A percentile compares a stretch with the other conserved stretches of the same genome.
phyloP scores from a whole-genome alignment of 2,329 filamentous ascomycete species.

The Penicillium rolfsii region DNA sequence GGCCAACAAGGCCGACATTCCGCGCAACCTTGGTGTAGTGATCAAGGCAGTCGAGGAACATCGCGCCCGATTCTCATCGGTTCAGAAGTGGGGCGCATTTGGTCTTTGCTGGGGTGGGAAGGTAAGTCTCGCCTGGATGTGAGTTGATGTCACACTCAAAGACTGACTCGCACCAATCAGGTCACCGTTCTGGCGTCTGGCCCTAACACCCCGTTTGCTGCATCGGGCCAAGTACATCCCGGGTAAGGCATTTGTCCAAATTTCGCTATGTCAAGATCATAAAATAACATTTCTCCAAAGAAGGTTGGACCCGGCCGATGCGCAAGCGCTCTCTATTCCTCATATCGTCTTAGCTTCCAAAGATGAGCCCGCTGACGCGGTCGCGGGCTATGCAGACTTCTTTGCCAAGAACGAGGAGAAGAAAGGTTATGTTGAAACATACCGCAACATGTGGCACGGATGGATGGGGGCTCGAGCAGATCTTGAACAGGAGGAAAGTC shows the following conservation, averaged over 20 bases:
- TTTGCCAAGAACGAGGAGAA: conserved; percentile 54
- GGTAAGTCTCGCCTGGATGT: conserved; percentile 48
- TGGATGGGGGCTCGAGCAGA: conserved; percentile 73
- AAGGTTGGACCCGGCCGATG: conserved; percentile 60
- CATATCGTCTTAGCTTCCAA: conserved; percentile 66
- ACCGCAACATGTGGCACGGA: conserved; percentile 68
- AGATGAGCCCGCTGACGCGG: conserved; percentile 62
- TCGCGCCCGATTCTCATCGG: conserved; percentile 55
- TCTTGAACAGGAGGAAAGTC: conserved; percentile 57
- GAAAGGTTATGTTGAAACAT: conserved; percentile 66
- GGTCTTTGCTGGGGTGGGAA: conserved; percentile 76
- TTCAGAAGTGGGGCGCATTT: conserved; percentile 64
- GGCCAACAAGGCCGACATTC: conserved; percentile 42
- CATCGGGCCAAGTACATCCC: conserved; percentile 42
- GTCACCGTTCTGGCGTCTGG: conserved; percentile 51
- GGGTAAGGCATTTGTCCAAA: conserved; percentile 33
- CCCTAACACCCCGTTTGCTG: conserved; percentile 57
- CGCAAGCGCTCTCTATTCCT: conserved; percentile 62
- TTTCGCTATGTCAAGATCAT: background rate
- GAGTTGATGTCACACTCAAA: too few relatives aligned
- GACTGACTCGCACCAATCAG: conserved; percentile 35
- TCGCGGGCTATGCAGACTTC: conserved; percentile 56
- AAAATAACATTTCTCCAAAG: conserved; percentile 10
- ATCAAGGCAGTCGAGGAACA: conserved; percentile 49
- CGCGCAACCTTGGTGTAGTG: conserved; percentile 36